Base-by-base conservation (phyloP, 495 filamentous ascomycete genomes). In the Penicillium verhagenii region DNA sequence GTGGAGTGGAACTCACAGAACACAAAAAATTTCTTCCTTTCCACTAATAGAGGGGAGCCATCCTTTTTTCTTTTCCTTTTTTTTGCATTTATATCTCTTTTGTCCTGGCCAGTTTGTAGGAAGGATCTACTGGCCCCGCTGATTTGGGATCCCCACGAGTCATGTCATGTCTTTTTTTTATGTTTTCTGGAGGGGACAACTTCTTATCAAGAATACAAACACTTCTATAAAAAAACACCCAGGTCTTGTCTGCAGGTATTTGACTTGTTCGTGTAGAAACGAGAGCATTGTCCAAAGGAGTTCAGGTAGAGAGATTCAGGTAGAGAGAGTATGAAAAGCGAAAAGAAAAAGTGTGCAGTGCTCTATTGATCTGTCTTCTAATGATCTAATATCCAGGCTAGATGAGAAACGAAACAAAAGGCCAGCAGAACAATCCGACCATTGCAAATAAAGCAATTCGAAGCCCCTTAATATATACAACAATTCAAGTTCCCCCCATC, bases 101-200 rank as follows among this genome's bases (percentile, higher is more conserved):
- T 40, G 39, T 57, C 50, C 54, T 61, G 60, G 54, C 50, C 58
- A 60, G 49, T 64, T 53, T 68, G 59, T 61, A 56, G 49, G 62
- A 57, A 57, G 62, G 50, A 54, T 61, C 39, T 59, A 59, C 61
- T 64, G 52, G 50, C 47, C 61, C 61, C 52, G 46, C 60, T 61
- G 60, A 63, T 57, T 49, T 62, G 57, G 61, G 68, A 68, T 64
- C 58, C 61, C 66, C 67, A 72, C 68, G 69, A 72, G 62, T 69
- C 68, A 72, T 72, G 69, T 68, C 65, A 64, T 65, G 63, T 64
- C 53, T 63, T 43, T 60, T 50, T 60, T 57, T 60, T 59, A 56
- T 66, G 60, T 62, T 61, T 59, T 47, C 64, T 54, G 60, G 64
- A 56, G 55, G n/a, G 57, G 53, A 61, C 46, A 45, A 57, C 47